Evolutionary conservation across 2,329 filamentous ascomycete species (phyloP), one percentile per base, ranked within the genome.

Genomic region (Trichoderma simmonsii): DNA sequence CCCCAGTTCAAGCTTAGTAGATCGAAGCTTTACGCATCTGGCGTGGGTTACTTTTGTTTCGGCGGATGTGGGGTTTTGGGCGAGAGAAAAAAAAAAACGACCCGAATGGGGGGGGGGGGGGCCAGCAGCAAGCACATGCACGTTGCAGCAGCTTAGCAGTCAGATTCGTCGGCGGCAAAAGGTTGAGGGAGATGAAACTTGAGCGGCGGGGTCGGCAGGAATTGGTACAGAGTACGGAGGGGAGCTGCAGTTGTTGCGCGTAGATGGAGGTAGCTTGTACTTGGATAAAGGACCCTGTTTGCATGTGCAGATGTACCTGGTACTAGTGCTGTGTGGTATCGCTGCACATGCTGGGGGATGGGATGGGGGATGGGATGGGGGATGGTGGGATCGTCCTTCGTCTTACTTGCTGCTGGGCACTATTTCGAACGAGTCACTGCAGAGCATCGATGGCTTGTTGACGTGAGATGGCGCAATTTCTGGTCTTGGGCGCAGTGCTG

Each of bases 401-500:
- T 51, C 43, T 51, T 51, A 51, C 43, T 12, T 51, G 43, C 43
- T 36, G n/a, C 43, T 51, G 43, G n/a, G 43, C 43, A 51, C 43
- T 51, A 21, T 21, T 61, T 34, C 32, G 18, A 51, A 48, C 24
- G 36, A 64, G 61, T 30, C 61, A 48, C 36, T 28, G 61, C 26
- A 26, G 18, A 43, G 34, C 28, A 56, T 34, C 39, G 30, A 64
- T 34, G 64, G 64, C 64, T 56, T 56, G 64, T 67, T 67, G 64
- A 57, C 64, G 64, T 36, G 65, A 59, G 54, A 68, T 68, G 65
- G 65, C 65, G 65, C 65, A 68, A 68, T 68, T 68, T 60, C 34
- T 60, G 43, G 14, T 26, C 6, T 18, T 36, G 32, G n/a, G 39
- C 15, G 51, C 32, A 36, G 21, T 5, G 39, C 63, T 54, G 63